Evolutionary conservation across 306 rosid genomes (phyloP), one percentile per base, ranked within the genome.

Genomic region (Fragaria ananassa): DNA sequence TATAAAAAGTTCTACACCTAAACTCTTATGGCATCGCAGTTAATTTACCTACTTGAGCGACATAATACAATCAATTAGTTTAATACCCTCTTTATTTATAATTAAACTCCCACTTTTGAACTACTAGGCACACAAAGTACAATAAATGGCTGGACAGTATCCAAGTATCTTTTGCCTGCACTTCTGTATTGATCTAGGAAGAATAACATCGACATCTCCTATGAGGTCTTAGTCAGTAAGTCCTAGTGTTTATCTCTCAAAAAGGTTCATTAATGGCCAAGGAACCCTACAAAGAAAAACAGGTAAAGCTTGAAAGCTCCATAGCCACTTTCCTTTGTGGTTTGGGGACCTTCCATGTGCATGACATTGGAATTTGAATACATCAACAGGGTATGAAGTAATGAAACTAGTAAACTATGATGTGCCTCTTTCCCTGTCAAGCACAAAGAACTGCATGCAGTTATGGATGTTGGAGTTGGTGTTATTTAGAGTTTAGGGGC

Each of bases 331-430:
- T 35, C 19, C 69, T 64, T 42, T 64, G 13, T 66, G 18, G 49
- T 19, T 39, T 66, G 29, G 71, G 49, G 46, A 63, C 69, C 69
- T 63, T 61, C 67, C 69, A 64, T 64, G 69, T 64, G 69, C 69
- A 17, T 64, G 23, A 5, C 18, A 2, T 17, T 35, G 46, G 69
- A 64, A 64, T 35, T 29, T 64, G 45, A 13, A 64, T 17, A 17
- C 37, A 64, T 64, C 21, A 64, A 62, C 68, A 29, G 6, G 19
- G 19, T 47, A 47, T 14, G 18, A 47, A 62, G 68, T 13, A 6
- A 63, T 6, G 68, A 15, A 63, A 64, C 46, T 29, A 35, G 45
- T 64, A 35, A 64, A 37, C 69, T 64, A 35, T 18, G 6, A 17
- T 35, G 45, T 18, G 69, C 14, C 45, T 21, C 44, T 64, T 35